Percentiles rank a stretch among this genome's conserved stretches.
These are phyloP conservation scores for Fusarium continuum DNA, from an alignment of 2,329 filamentous ascomycete species.

Conservation along the genomic window DNA sequence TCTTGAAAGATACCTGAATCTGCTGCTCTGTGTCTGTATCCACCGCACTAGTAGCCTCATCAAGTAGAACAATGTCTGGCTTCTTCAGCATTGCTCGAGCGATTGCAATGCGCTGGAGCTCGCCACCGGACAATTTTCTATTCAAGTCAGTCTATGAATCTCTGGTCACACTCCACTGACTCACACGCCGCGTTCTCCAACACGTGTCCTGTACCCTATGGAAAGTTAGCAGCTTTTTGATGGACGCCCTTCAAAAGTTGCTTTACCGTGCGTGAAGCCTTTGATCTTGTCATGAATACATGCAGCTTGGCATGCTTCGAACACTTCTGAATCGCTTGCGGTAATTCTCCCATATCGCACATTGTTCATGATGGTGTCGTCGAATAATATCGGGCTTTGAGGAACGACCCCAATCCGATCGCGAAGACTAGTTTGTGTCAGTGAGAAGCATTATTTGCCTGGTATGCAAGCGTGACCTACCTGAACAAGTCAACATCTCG, in stretches of 20 bases:
- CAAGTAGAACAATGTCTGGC: slow-evolving; percentile 78
- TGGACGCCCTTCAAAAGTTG: too few species aligned
- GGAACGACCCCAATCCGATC: slow-evolving; percentile 65
- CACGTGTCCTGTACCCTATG: slow-evolving; percentile 58
- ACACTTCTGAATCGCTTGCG: slow-evolving; percentile 64
- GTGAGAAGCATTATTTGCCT: slow-evolving; percentile 6
- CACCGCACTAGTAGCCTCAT: slow-evolving; percentile 82
- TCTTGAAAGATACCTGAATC: slow-evolving; percentile 69
- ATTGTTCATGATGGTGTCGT: slow-evolving; percentile 68
- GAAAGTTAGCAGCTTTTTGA: slow-evolving; percentile 13
- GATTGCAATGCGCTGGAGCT: slow-evolving; percentile 73
- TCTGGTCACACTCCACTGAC: slow-evolving; percentile 18
- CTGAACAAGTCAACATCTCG: slow-evolving; percentile 62
- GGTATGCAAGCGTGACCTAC: slow-evolving; percentile 37
- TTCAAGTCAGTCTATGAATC: slow-evolving; percentile 31
- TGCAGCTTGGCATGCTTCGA: slow-evolving; percentile 63
- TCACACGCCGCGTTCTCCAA: slow-evolving; percentile 61
- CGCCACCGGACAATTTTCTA: slow-evolving; percentile 71
- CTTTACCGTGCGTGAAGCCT: slow-evolving; percentile 59
- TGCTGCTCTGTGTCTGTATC: slow-evolving; percentile 75
- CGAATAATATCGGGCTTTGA: slow-evolving; percentile 64
- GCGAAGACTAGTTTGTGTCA: slow-evolving; percentile 54
- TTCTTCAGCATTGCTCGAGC: slow-evolving; percentile 77
- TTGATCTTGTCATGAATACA: slow-evolving; percentile 68
- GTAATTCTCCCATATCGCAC: slow-evolving; percentile 64